Conservation (phyloP, 331 rosid species). For the Prunus yedoensis region DNA sequence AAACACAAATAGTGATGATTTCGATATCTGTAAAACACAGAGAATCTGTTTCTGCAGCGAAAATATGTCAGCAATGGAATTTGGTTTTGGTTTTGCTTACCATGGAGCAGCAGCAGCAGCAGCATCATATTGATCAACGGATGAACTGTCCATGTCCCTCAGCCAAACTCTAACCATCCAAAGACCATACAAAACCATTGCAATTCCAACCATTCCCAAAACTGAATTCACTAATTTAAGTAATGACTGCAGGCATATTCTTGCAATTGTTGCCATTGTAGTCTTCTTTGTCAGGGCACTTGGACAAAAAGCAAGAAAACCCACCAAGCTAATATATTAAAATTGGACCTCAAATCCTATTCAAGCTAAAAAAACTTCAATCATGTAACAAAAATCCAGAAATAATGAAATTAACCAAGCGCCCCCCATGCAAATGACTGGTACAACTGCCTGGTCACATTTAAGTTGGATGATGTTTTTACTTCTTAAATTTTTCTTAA, state of each 20-base stretch:
- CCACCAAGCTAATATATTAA: background rate
- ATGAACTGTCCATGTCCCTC: constrained; percentile 21
- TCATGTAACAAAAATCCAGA: background rate
- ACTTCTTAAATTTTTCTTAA: background rate
- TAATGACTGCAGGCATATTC: constrained; percentile 25
- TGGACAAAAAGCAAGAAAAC: background rate
- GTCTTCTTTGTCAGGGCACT: background rate
- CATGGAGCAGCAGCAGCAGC: constrained; percentile 20
- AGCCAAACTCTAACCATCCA: constrained; percentile 41
- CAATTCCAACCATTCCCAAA: constrained; percentile 37
- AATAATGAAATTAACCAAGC: background rate
- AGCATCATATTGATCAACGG: background rate
- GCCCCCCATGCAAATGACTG: no score
- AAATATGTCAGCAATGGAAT: no score
- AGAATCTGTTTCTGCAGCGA: no score
- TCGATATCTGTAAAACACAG: no score
- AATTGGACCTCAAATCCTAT: background rate
- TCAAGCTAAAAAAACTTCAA: background rate
- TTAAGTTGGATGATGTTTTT: background rate
- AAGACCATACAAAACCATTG: constrained; percentile 38
- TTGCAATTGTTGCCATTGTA: constrained; percentile 22
- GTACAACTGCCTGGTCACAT: no score
- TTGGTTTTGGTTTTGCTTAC: constrained; percentile 10
- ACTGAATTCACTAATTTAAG: constrained; percentile 38
- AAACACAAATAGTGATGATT: no score